Conservation (phyloP, 108 stramenopile genomes). For the Pseudonitzschia multiseries region DNA sequence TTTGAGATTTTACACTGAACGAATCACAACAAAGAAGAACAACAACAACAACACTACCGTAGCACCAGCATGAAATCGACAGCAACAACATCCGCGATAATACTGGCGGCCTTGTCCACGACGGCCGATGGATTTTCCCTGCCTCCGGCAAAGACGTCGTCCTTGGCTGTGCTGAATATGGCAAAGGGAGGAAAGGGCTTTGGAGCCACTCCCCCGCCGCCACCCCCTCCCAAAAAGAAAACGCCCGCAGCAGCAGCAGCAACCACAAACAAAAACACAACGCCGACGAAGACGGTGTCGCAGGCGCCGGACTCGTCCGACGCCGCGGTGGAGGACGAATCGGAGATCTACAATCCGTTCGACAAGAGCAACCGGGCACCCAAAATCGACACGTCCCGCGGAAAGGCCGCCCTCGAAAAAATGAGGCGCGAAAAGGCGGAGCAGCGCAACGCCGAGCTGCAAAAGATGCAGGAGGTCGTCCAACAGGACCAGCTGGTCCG, state of each 20-base stretch:
- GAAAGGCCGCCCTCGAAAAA: slow-evolving; percentile 46
- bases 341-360: neutral
- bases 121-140: slow-evolving; percentile 7
- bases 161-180: neutral
- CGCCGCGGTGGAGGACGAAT: neutral
- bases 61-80: neutral
- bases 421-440: slow-evolving; percentile 74
- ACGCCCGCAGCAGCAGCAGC: neutral
- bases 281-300: no score
- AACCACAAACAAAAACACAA: no score
- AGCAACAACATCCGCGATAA: neutral
- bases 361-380: neutral
- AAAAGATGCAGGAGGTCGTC: slow-evolving; percentile 45
- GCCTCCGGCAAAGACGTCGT: neutral
- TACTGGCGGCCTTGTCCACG: neutral
- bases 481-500: slow-evolving; percentile 48
- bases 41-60: neutral
- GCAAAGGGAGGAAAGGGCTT: slow-evolving; percentile 19
- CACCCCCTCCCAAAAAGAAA: slow-evolving; percentile 17
- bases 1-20: neutral
- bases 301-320: no score
- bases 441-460: slow-evolving; percentile 70
- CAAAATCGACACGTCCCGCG: slow-evolving; percentile 36
- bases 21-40: neutral
- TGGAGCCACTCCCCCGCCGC: slow-evolving; percentile 21